Percentiles rank a stretch among this genome's conserved stretches.
Conservation (phyloP, 108 stramenopile genomes). For the Nannochloropsis granulata region DNA sequence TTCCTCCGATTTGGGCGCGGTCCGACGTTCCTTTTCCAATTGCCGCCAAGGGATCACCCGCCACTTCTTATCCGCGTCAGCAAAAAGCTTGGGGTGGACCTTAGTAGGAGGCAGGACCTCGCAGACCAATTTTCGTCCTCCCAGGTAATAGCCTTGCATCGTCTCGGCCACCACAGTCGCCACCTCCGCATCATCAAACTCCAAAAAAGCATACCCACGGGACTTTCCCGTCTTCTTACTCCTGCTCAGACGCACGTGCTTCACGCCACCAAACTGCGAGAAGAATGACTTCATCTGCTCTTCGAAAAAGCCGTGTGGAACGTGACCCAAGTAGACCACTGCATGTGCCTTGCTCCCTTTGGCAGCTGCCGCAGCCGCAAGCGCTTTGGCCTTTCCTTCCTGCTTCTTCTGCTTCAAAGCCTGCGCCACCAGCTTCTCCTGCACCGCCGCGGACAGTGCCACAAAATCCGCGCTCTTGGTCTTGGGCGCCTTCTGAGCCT, state of each 20-base stretch:
- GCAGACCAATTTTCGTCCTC: conserved; percentile 61
- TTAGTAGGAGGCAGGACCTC: conserved; percentile 44
- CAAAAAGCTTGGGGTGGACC: conserved; percentile 19
- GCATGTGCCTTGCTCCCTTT: conserved; percentile 13
- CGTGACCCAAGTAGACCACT: conserved; percentile 88
- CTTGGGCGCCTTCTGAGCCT: neutral
- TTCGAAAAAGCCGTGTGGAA: conserved; percentile 86
- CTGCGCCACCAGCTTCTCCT: neutral
- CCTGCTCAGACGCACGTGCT: conserved; percentile 57
- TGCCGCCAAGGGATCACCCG: neutral
- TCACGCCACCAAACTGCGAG: conserved; percentile 78
- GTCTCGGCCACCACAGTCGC: conserved; percentile 83
- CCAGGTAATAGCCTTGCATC: conserved; percentile 82
- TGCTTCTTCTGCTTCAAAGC: conserved; percentile 4
- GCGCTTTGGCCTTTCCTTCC: neutral
- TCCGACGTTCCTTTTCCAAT: neutral
- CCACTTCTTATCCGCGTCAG: neutral
- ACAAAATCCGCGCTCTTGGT: neutral
- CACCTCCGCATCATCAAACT: conserved; percentile 64
- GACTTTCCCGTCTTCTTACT: conserved; percentile 62
- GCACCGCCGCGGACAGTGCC: neutral
- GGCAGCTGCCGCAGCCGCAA: neutral
- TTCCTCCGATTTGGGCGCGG: neutral
- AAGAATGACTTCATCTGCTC: conserved; percentile 68
- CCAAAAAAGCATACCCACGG: conserved; percentile 82